phyloP scores from a whole-genome alignment of 2,329 filamentous ascomycete genomes.

The Emergomyces orientalis region DNA sequence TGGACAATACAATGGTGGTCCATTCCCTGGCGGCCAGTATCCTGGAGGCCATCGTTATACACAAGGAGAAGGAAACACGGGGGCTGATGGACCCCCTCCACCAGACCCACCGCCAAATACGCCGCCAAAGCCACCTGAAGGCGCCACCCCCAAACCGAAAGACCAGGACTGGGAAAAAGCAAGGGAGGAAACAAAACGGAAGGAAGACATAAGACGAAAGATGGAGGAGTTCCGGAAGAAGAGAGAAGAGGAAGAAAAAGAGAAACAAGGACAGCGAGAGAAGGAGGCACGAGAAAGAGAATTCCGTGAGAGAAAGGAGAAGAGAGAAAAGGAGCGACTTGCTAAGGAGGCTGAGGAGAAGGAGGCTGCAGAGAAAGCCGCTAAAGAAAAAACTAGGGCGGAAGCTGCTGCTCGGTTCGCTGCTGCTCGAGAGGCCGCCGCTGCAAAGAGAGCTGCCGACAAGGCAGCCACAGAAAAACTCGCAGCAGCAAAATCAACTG shows the following conservation, averaged over 20 bases:
- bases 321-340: slow-evolving; percentile 24
- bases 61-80: not conserved
- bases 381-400: slow-evolving; percentile 17
- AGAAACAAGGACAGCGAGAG: slow-evolving; percentile 32
- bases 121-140: slow-evolving; percentile 1
- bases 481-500: slow-evolving; percentile 29
- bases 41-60: slow-evolving; percentile 12
- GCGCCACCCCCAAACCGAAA: slow-evolving; percentile 5
- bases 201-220: slow-evolving; percentile 29
- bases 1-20: slow-evolving; percentile 28
- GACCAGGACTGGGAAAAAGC: slow-evolving; percentile 19
- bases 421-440: slow-evolving; percentile 29
- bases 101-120: slow-evolving; percentile 11
- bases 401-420: slow-evolving; percentile 19
- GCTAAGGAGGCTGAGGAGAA: slow-evolving; percentile 21
- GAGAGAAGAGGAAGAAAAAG: slow-evolving; percentile 31
- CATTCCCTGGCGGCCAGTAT: slow-evolving; percentile 23
- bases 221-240: slow-evolving; percentile 31
- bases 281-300: slow-evolving; percentile 35
- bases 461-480: slow-evolving; percentile 28
- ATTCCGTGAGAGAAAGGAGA: slow-evolving; percentile 32
- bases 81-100: slow-evolving; percentile 6
- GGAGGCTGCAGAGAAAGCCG: slow-evolving; percentile 20
- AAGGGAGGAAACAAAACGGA: slow-evolving; percentile 30
- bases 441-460: slow-evolving; percentile 27